Evolutionary conservation across 2,329 filamentous ascomycete genomes (phyloP), one percentile per base, ranked within the genome.

Genomic region (Colletotrichum australisinense): DNA sequence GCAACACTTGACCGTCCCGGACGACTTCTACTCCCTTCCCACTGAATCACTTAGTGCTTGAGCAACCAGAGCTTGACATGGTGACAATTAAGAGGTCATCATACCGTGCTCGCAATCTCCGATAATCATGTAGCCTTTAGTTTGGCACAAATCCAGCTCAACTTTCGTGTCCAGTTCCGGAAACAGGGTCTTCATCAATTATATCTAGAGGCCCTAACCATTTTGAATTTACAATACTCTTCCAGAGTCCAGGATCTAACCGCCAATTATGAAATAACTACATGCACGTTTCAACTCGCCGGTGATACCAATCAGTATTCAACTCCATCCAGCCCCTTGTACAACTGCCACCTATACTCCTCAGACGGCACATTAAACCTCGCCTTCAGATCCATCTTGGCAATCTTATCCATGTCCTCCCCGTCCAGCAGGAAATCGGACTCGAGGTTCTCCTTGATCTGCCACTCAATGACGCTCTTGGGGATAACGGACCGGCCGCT

Each of bases 381-480:
- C 42, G 42, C 42, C 8, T 49, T 22, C 42, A 22, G 19, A n/a
- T 49, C 42, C 42, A 49, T 49, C 42, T 11, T n/a, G 8, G 42
- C 42, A 49, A 49, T 49, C 42, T 49, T 49, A 0, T 49, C 42
- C 42, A 49, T 49, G 2, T 49, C 42, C 42, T 49, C 42, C 42
- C 42, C 42, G 19, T 49, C 42, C 19, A 49, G 42, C 42, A 49
- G 19, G 42, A 49, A n/a, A 11, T 49, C 19, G 3, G 42, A 49
- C 42, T 49, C 19, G 19, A 22, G 19, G 42, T 49, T 49, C 53
- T 56, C 53, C 52, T 77, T 74, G 24, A 80, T 78, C 68, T 81
- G 78, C 80, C 79, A 81, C 62, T 78, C 76, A 22, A 82, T 79
- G 5, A 76, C 78, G 67, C 80, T 83, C 75, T 83, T 83, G 1